Base-by-base conservation (phyloP, 768 basidiomycete genomes). In the Boletus subcaerulescens region DNA sequence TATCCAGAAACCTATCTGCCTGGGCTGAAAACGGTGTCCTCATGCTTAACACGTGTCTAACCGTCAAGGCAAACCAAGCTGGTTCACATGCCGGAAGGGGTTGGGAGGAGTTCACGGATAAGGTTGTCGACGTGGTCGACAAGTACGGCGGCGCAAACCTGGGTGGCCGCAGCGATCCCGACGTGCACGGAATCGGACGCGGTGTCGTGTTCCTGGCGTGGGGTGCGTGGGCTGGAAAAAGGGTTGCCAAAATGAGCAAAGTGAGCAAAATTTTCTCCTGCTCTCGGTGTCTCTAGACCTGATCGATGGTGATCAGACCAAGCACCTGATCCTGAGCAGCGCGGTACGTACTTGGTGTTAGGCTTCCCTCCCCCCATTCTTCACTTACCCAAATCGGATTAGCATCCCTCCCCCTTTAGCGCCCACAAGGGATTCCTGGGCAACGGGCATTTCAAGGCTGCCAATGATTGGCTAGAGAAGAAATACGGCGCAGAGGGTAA, bases 1-100 rank as follows among this genome's bases (percentile, higher is more conserved):
- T 20, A 46, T 53, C 55, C 63, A 93, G 95, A 53, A 90, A 93
- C 65, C 77, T 98, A 42, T 81, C 83, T 7, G 70, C 77, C 18
- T 93, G 92, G 88, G 91, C 93, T 2, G 76, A 83, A 56, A 86
- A 87, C 53, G 95, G 95, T 48, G 94, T 98, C 39, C 77, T 97
- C 56, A 81, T 96, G 70, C 81, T 97, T 45, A 98, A 97, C 74
- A 91, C 93, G n/a, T 89, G 86, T 55, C 78, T 98, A 46, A 96
- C 95, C 3, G 95, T 97, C 38, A 81, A 83, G 50, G 87, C 89
- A 0, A 79, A 80, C 53, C 62, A 80, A 52, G 83, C 95, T 17
- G 89, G 82, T 36, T 93, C 93, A 48, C 95, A 97, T 71, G 81
- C 85, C 39, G 82, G 83, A 62, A 85, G 79, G 70, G 95, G 95